Evolutionary conservation across 2,329 filamentous ascomycete species (phyloP).

Genomic region (Aspergillus floridensis): DNA sequence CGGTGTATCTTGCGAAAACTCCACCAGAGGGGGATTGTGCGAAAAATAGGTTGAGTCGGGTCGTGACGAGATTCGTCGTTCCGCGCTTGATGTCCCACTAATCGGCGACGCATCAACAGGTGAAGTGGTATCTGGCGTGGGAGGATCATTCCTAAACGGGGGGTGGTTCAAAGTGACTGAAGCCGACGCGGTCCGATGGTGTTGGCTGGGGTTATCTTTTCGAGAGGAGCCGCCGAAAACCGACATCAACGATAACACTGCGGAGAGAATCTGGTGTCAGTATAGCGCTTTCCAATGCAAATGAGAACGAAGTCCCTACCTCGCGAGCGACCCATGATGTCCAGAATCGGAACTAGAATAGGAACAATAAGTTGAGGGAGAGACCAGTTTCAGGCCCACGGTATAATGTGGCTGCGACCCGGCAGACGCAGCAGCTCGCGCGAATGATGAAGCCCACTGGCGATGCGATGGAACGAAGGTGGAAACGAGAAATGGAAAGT

Average conservation of each 20-base stretch:
- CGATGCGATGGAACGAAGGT: not conserved
- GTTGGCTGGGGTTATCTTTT: conserved; percentile 37
- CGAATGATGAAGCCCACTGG: conserved; percentile 1
- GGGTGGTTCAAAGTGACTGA: conserved; percentile 21
- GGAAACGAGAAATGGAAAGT: conserved; percentile 6
- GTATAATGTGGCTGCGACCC: not conserved
- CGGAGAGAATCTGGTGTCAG: conserved; percentile 21
- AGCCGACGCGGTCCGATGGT: conserved; percentile 22
- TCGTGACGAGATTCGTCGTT: conserved; percentile 56
- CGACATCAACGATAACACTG: conserved; percentile 87
- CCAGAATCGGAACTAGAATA: conserved; percentile 5
- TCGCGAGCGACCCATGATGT: conserved; percentile 39
- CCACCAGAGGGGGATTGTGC: conserved; percentile 82
- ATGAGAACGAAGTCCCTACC: conserved; percentile 28
- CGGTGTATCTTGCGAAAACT: conserved; percentile 77
- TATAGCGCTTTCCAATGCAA: not conserved
- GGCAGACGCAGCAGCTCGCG: not conserved
- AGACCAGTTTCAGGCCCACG: conserved; percentile 15
- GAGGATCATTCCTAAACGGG: conserved; percentile 29
- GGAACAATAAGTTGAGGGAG: conserved; percentile 13
- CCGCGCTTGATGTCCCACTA: conserved; percentile 43
- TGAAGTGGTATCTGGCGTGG: conserved; percentile 37
- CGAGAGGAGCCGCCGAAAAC: conserved; percentile 42
- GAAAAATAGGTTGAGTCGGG: conserved; percentile 83
- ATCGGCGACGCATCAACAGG: conserved; percentile 39